Evolutionary conservation across 2,329 filamentous ascomycete genomes (phyloP).

Genomic region (Colletotrichum plurivorum): DNA sequence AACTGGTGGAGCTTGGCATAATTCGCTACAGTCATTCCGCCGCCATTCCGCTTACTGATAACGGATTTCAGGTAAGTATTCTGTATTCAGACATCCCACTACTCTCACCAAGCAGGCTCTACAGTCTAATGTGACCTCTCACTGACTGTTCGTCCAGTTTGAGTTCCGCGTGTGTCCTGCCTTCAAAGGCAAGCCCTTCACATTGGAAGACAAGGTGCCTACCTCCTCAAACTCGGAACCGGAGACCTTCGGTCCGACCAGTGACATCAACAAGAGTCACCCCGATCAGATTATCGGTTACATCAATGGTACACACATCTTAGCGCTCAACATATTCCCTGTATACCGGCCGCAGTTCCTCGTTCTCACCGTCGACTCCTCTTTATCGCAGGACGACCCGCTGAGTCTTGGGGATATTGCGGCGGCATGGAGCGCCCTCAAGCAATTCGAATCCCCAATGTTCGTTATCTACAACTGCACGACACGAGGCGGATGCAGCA

Average conservation of each 20-base stretch:
- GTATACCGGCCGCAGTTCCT: constrained; percentile 5
- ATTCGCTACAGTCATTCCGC: neutral
- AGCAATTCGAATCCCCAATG: neutral
- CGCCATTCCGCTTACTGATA: neutral
- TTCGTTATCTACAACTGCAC: constrained; percentile 11
- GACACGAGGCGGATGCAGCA: neutral
- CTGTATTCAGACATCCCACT: too few relatives aligned
- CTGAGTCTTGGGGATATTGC: neutral
- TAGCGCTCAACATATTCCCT: neutral
- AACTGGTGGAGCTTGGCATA: neutral
- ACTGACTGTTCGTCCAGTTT: neutral
- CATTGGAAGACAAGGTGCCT: neutral
- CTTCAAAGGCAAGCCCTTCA: neutral
- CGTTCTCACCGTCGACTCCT: constrained; percentile 1
- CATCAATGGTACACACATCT: neutral
- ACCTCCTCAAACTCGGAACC: neutral
- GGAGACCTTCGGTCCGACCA: neutral
- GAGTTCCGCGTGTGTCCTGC: constrained; percentile 1
- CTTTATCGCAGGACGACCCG: constrained; percentile 1
- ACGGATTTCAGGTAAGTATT: neutral
- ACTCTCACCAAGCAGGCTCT: too few relatives aligned
- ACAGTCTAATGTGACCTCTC: neutral
- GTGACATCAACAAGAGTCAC: constrained; percentile 13
- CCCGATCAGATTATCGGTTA: constrained; percentile 6
- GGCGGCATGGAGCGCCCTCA: neutral